Base-by-base conservation (phyloP, 83 land plant species). In the Picea engelmannii region DNA sequence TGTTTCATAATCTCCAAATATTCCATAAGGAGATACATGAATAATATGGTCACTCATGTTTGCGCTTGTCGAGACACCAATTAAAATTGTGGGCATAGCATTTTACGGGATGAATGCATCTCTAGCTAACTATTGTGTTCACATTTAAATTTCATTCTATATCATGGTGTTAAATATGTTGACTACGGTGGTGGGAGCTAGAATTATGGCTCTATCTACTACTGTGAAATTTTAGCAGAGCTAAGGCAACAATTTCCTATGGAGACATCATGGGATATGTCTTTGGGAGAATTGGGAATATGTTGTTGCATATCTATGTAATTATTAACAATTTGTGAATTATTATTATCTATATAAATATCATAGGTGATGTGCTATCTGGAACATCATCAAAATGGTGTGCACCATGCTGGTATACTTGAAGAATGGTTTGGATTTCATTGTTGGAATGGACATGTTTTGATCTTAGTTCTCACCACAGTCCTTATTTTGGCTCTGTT, bases 341-440 rank as follows among this genome's bases (percentile, higher is more conserved):
- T 79, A 91, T 96, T 40, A 87, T 96, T 67, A 92, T 95, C 67
- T 95, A 95, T 88, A 83, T 96, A 88, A 93, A 93, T 83, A 96
- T 96, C 69, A 93, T 96, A 96, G 99, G 94, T 65, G 99, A 96
- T 88, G 99, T 96, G 86, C 66, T 96, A 68, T 88, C 99, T 21
- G 98, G 96, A 62, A 85, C 91, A 5, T 79, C 85, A 69, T 58
- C 87, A n/a, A 31, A 13, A 82, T 16, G 86, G 84, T 20, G 80
- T 81, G 5, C 93, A 88, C 38, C 96, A 96, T 78, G 55, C 82
- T 15, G 99, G 99, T 0, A 89, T 96, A 35, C 66, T 95, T 75
- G 98, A 95, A 62, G 94, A 84, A 52, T 96, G 99, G 99, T 93
- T 90, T 64, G 99, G 98, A 15, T 80, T 79, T 52, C 88, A 84